A percentile compares a stretch with the other conserved stretches of the same genome.
These are phyloP conservation scores for Trichoderma afroharzianum DNA, from an alignment of 2,329 filamentous ascomycete genomes.

Conservation along the genomic window DNA sequence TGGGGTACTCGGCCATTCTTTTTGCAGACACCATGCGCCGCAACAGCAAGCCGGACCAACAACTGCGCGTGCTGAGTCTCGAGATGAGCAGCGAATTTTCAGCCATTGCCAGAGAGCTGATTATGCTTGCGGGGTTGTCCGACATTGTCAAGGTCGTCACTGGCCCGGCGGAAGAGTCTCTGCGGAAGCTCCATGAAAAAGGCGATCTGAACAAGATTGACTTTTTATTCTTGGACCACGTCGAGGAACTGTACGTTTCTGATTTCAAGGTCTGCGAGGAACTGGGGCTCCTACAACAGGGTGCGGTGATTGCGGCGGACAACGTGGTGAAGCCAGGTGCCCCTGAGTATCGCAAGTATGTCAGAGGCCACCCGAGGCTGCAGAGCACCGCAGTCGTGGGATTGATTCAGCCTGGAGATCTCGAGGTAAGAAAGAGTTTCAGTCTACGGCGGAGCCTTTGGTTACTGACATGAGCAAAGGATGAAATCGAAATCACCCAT, in stretches of 20 bases:
- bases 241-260: conserved; percentile 69
- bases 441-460: not conserved
- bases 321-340: conserved; percentile 71
- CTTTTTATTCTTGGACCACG: conserved; percentile 76
- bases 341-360: conserved; percentile 36
- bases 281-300: conserved; percentile 59
- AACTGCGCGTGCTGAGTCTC: conserved; percentile 64
- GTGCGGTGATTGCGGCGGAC: conserved; percentile 63
- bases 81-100: conserved; percentile 73
- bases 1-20: conserved; percentile 76
- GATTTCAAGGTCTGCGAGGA: conserved; percentile 77
- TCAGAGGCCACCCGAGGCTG: not conserved
- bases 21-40: conserved; percentile 65
- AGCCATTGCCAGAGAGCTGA: conserved; percentile 63
- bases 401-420: conserved; percentile 4
- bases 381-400: not conserved
- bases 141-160: conserved; percentile 68
- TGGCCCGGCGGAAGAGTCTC: conserved; percentile 63
- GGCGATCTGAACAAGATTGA: conserved; percentile 59
- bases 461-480: not conserved
- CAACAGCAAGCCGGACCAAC: conserved; percentile 43
- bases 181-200: conserved; percentile 55
- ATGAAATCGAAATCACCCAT: not conserved
- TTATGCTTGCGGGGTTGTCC: conserved; percentile 69
- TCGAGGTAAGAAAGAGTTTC: conserved; percentile 8